These are phyloP conservation scores for Verbena officinalis DNA, from an alignment of 257 asterid species.

Conservation along the genomic window DNA sequence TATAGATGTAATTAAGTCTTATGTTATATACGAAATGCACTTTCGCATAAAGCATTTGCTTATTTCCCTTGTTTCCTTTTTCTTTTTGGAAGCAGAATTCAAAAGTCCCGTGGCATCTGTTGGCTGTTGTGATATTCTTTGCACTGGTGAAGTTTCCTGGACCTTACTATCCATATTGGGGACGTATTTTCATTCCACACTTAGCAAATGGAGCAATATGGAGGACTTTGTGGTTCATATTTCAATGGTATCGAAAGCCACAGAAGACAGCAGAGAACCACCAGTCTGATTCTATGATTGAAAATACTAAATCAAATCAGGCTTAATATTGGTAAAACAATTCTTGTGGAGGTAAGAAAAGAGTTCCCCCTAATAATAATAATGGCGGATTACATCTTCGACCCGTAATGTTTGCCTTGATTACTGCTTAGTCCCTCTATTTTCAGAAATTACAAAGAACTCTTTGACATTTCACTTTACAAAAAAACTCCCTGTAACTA, in stretches of 20 bases:
- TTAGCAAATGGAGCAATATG: constrained; percentile 81
- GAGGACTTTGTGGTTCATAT: constrained; percentile 79
- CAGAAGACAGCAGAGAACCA: constrained; percentile 37
- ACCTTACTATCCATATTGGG: constrained; percentile 95
- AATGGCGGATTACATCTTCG: too few species aligned
- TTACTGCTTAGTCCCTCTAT: too few species aligned
- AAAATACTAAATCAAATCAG: constrained; percentile 29
- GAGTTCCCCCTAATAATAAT: too few species aligned
- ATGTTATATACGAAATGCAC: constrained; percentile 1
- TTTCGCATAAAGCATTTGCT: background rate
- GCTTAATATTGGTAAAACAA: constrained; percentile 23
- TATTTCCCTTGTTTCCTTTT: background rate
- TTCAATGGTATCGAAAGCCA: constrained; percentile 67
- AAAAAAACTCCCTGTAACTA: too few species aligned
- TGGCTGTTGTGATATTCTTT: constrained; percentile 54
- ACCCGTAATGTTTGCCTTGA: too few species aligned
- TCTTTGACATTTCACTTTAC: too few species aligned
- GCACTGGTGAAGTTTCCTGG: constrained; percentile 80
- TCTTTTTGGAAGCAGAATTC: constrained; percentile 54
- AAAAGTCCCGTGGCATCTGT: constrained; percentile 91
- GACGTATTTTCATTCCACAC: constrained; percentile 86
- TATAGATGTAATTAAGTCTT: too few species aligned
- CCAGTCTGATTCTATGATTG: constrained; percentile 28
- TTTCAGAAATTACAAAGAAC: too few species aligned
- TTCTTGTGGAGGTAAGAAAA: constrained; percentile 38